A percentile compares a stretch with the other conserved stretches of the same genome.
These are phyloP conservation scores for Ilyonectria mors-panacis DNA, from an alignment of 2,329 filamentous ascomycete genomes.

Conservation along the genomic window DNA sequence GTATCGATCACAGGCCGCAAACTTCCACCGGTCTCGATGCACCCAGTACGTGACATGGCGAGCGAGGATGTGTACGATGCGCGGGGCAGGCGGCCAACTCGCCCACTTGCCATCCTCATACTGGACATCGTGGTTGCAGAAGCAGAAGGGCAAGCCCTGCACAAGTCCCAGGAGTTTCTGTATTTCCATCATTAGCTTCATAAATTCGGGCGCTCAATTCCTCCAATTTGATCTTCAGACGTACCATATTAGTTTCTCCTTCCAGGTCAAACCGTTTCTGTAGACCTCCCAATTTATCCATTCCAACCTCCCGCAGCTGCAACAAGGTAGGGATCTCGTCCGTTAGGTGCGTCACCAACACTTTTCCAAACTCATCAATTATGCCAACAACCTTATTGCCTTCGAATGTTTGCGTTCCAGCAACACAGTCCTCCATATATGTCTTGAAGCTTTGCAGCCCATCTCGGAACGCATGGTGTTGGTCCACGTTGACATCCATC, in stretches of 20 bases:
- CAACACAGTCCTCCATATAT: slow-evolving; percentile 4
- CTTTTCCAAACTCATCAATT: slow-evolving; percentile 21
- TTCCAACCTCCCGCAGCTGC: slow-evolving; percentile 9
- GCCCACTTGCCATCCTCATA: slow-evolving; percentile 18
- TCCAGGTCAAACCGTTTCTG: slow-evolving; percentile 5
- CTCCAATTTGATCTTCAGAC: neutral
- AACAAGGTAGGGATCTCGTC: slow-evolving; percentile 22
- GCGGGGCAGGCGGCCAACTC: slow-evolving; percentile 15
- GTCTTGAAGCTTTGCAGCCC: slow-evolving; percentile 44
- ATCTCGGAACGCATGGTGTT: slow-evolving; percentile 55
- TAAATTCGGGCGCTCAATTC: neutral
- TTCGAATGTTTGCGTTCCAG: slow-evolving; percentile 8
- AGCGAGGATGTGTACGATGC: slow-evolving; percentile 1
- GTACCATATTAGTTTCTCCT: slow-evolving; percentile 22
- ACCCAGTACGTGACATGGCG: slow-evolving; percentile 21
- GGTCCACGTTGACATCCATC: slow-evolving; percentile 56
- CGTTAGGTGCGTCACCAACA: slow-evolving; percentile 6
- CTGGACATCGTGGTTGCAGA: slow-evolving; percentile 19
- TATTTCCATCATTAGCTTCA: neutral
- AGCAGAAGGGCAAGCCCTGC: slow-evolving; percentile 7
- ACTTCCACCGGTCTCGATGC: slow-evolving; percentile 25
- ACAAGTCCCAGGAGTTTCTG: slow-evolving; percentile 19
- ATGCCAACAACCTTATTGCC: slow-evolving; percentile 7
- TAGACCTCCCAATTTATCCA: neutral
- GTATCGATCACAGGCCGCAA: slow-evolving; percentile 11